Percentiles rank a stretch among this genome's conserved stretches.
These are phyloP conservation scores for Pachysolen tannophilus DNA, from an alignment of 805 yeast genomes.

Conservation along the genomic window DNA sequence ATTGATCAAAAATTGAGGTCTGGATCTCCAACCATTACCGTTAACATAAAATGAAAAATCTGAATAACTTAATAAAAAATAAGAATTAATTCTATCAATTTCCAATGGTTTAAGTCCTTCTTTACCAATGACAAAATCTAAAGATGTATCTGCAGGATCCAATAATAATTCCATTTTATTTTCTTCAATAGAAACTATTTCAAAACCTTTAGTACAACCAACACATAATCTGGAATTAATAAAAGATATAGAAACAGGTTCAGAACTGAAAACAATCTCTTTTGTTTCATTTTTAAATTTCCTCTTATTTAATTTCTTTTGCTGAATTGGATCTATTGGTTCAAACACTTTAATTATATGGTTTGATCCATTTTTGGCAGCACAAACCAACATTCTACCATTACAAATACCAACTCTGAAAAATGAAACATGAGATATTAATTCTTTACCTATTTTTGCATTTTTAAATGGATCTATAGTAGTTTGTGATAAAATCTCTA, in stretches of 20 bases:
- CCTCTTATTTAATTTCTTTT: conserved; percentile 54
- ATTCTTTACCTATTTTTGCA: conserved; percentile 62
- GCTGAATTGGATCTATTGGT: conserved; percentile 68
- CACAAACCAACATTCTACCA: conserved; percentile 82
- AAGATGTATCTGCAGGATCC: conserved; percentile 97
- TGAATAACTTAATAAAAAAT: conserved; percentile 81
- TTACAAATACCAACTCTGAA: conserved; percentile 91
- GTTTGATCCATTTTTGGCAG: conserved; percentile 75
- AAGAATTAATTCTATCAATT: conserved; percentile 82
- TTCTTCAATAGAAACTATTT: conserved; percentile 79
- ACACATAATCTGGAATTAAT: conserved; percentile 83
- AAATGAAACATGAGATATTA: conserved; percentile 81
- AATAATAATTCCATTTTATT: conserved; percentile 81
- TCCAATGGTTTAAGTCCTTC: conserved; percentile 86
- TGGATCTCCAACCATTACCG: conserved; percentile 92
- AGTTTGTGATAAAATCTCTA: conserved; percentile 56
- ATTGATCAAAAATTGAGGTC: conserved; percentile 86
- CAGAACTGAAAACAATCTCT: conserved; percentile 78
- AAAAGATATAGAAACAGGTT: conserved; percentile 87
- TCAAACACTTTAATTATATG: conserved; percentile 79
- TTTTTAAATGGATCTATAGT: conserved; percentile 36
- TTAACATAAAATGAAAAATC: conserved; percentile 94
- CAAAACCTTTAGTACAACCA: conserved; percentile 96
- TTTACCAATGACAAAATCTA: conserved; percentile 83
- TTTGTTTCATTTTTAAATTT: conserved; percentile 58